Conservation (phyloP, 2,329 filamentous ascomycete species). For the Lachnellula arida region DNA sequence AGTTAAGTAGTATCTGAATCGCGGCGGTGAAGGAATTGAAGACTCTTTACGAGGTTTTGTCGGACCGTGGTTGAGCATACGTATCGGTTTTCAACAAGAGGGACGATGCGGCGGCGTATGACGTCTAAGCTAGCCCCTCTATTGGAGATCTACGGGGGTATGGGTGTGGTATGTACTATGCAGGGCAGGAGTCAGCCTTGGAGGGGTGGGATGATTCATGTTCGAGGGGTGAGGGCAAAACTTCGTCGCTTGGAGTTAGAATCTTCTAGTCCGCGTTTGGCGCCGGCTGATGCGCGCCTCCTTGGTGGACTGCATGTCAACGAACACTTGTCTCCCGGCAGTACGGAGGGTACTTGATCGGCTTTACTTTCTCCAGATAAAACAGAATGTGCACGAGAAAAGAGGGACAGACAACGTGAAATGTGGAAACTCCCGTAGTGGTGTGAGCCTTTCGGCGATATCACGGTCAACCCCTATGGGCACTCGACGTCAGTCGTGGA, state of each 20-base stretch:
- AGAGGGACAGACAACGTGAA: slow-evolving; percentile 11
- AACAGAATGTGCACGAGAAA: not conserved
- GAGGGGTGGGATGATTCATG: not conserved
- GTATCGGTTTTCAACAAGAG: slow-evolving; percentile 8
- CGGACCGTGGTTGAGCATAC: slow-evolving; percentile 3
- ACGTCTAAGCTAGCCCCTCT: slow-evolving; percentile 9
- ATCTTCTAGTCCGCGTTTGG: slow-evolving; percentile 6
- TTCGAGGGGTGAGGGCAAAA: not conserved
- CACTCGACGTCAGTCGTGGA: slow-evolving; percentile 19
- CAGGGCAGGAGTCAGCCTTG: slow-evolving; percentile 4
- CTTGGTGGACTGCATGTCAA: not conserved
- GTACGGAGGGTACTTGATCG: not conserved
- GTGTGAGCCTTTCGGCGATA: slow-evolving; percentile 9
- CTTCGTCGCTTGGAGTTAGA: not conserved
- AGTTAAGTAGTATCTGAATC: slow-evolving; percentile 12
- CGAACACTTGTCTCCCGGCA: not conserved
- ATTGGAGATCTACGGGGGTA: not conserved
- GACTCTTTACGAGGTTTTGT: slow-evolving; percentile 16
- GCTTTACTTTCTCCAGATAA: not conserved
- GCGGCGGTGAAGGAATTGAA: slow-evolving; percentile 5
- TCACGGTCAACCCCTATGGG: slow-evolving; percentile 11
- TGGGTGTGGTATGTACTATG: too few relatives aligned
- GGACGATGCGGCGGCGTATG: slow-evolving; percentile 9
- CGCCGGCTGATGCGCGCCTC: not conserved
- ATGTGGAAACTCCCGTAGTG: slow-evolving; percentile 8